Evolutionary conservation across 2,329 filamentous ascomycete species (phyloP), one percentile per base, ranked within the genome.

Genomic region (Colletotrichum tanaceti): DNA sequence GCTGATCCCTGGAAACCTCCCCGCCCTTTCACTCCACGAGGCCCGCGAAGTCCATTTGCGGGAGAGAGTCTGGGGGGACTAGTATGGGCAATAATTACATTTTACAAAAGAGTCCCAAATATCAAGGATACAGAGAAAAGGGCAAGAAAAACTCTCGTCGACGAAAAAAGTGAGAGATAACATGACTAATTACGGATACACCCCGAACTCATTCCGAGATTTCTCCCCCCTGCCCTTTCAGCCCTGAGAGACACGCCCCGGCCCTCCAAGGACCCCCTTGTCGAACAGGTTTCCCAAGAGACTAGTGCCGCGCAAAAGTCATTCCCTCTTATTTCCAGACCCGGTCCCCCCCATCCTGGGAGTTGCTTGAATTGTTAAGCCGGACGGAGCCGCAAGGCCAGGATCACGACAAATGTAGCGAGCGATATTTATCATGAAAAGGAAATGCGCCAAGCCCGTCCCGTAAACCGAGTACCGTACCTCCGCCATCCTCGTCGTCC

Each of bases 271-370:
- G 20, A 35, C 44, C 20, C 65, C 65, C 65, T 32, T 18, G 41
- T 22, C 3, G 38, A 7, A 20, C 22, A 38, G 32, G 54, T 4
- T n/a, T 38, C 18, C 55, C 47, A 57, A 65, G 61, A 39, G 22
- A 32, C 58, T 50, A 41, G 46, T 39, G 16, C 44, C 44, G 28
- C 58, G 24, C 35, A n/a, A 65, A 52, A 57, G 16, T 68, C 66
- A 68, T 68, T 68, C 43, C 62, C 66, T 65, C 62, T 68, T 68
- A 68, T 68, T 68, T 50, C 66, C 66, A 68, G 66, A 65, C 62
- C 65, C 65, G 43, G 7, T 60, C 5, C 32, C 10, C 10, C 22
- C 22, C 24, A 52, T 14, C 53, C 39, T 35, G 35, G n/a, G 41
- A 22, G n/a, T 18, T 18, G 6, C 41, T 22, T 16, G 18, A 32